Percentiles rank a stretch among this genome's conserved stretches.
Conservation (phyloP, 2,329 filamentous ascomycete genomes). For the Cladosporium sp. region DNA sequence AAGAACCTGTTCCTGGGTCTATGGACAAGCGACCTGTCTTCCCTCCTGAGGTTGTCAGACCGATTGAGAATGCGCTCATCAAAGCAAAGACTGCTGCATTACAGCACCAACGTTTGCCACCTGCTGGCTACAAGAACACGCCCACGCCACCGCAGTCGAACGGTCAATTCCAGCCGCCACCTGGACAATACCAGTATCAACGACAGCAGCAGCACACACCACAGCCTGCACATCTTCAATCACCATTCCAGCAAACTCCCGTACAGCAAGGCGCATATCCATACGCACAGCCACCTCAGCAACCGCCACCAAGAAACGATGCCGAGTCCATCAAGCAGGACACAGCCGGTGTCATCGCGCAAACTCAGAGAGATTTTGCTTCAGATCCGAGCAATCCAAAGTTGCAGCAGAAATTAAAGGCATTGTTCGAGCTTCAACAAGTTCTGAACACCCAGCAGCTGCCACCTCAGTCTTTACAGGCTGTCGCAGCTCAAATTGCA, state of each 20-base stretch:
- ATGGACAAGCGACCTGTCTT: slow-evolving; percentile 92
- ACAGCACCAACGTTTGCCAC: slow-evolving; percentile 55
- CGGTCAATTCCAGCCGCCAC: slow-evolving; percentile 37
- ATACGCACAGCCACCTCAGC: slow-evolving; percentile 20
- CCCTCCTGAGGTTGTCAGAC: slow-evolving; percentile 74
- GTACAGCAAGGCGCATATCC: slow-evolving; percentile 18
- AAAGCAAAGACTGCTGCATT: slow-evolving; percentile 65
- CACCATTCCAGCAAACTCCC: slow-evolving; percentile 20
- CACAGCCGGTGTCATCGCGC: slow-evolving; percentile 70
- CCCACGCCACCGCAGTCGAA: slow-evolving; percentile 63
- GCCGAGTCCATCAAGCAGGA: slow-evolving; percentile 71
- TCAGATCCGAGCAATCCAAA: slow-evolving; percentile 70
- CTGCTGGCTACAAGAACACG: slow-evolving; percentile 56
- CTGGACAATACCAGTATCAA: slow-evolving; percentile 17
- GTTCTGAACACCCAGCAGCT: slow-evolving; percentile 74
- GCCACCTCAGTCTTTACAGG: slow-evolving; percentile 60
- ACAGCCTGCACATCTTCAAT: slow-evolving; percentile 16
- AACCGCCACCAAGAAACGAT: slow-evolving; percentile 18
- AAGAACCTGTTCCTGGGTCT: slow-evolving; percentile 89
- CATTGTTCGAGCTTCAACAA: slow-evolving; percentile 77
- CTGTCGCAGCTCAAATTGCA: slow-evolving; percentile 62
- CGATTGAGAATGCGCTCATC: slow-evolving; percentile 90
- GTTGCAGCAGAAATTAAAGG: slow-evolving; percentile 74
- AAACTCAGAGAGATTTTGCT: slow-evolving; percentile 68
- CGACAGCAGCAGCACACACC: slow-evolving; percentile 28